A percentile compares a stretch with the other conserved stretches of the same genome.
Evolutionary conservation across 2,329 filamentous ascomycete genomes (phyloP).

Genomic region (Teratosphaeria zuluensis): DNA sequence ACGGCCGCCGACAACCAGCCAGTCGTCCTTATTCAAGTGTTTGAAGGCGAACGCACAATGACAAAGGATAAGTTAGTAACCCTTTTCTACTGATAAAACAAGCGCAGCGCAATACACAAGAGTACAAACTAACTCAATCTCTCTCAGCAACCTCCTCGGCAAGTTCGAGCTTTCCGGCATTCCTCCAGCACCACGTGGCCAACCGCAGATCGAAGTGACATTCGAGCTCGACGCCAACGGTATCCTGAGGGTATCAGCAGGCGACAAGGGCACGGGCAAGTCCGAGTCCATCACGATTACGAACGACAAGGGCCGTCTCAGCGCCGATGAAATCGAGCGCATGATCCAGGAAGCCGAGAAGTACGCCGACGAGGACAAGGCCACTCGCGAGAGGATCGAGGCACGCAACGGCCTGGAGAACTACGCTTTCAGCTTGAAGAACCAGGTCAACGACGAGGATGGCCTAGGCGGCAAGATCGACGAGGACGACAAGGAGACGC

Average conservation of each 20-base stretch:
- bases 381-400: slow-evolving; percentile 92
- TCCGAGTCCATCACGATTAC: slow-evolving; percentile 96
- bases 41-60: slow-evolving; percentile 77
- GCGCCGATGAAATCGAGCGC: slow-evolving; percentile 94
- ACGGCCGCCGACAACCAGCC: slow-evolving; percentile 97
- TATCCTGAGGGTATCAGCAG: slow-evolving; percentile 91
- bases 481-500: slow-evolving; percentile 94
- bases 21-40: slow-evolving; percentile 98
- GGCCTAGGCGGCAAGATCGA: slow-evolving; percentile 97
- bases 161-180: slow-evolving; percentile 98
- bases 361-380: slow-evolving; percentile 98
- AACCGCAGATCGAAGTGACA: slow-evolving; percentile 95
- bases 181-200: slow-evolving; percentile 85
- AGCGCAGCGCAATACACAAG: slow-evolving; percentile 28
- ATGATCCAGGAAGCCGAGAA: slow-evolving; percentile 98
- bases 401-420: slow-evolving; percentile 95
- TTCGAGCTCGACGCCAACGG: slow-evolving; percentile 98
- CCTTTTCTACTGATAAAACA: not conserved
- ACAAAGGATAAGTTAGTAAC: slow-evolving; percentile 17
- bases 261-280: slow-evolving; percentile 98
- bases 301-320: slow-evolving; percentile 98
- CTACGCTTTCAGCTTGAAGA: slow-evolving; percentile 98
- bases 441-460: slow-evolving; percentile 95
- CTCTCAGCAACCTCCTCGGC: slow-evolving; percentile 66
- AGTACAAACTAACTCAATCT: slow-evolving; percentile 36